Base-by-base conservation (phyloP, 2,329 filamentous ascomycete species). In the Ophiostoma triangulosporum region DNA sequence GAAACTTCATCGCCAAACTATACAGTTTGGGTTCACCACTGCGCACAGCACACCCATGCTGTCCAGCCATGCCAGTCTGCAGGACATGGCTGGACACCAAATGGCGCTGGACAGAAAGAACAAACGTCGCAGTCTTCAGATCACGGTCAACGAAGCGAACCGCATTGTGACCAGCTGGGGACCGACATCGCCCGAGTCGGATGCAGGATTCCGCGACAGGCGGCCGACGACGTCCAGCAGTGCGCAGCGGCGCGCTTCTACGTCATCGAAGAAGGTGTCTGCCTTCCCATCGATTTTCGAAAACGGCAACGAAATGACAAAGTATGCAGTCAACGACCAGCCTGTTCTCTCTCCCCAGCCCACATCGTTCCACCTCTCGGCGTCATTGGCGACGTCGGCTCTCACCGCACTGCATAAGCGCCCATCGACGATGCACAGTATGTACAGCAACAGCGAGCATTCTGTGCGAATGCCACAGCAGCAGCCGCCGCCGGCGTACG, bases 301-400 rank as follows among this genome's bases (percentile, higher is more conserved):
- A 17, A 11, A 15, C 46, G 5, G 12, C 46, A 31, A 48, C 11
- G 5, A 48, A 20, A 14, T 12, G 7, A 12, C 17, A n/a, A n/a
- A 22, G 27, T 48, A 48, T 12, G 46, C 31, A 1, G 38, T 54
- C 33, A 56, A 53, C 46, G 36, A 55, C 14, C 50, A 56, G 29
- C 52, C 54, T 0, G 45, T 54, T 17, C 48, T 58, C 20, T 59
- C 53, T 4, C 48, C 54, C 8, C 53, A 56, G 22, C 53, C 57
- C 15, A 53, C 54, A 58, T 50, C 59, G 51, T 53, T 48, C 52
- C 48, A 58, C 54, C 26, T 58, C 53, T 58, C 56, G 12, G 53
- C 53, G 3, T 52, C 53, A 35, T 27, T 52, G 43, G 36, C 51
- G 8, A 45, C 36, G 20, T 51, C 53, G 4, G 52, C 52, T 14